Evolutionary conservation across 495 filamentous ascomycete species (phyloP).

Genomic region (Jackrogersella multiformis): DNA sequence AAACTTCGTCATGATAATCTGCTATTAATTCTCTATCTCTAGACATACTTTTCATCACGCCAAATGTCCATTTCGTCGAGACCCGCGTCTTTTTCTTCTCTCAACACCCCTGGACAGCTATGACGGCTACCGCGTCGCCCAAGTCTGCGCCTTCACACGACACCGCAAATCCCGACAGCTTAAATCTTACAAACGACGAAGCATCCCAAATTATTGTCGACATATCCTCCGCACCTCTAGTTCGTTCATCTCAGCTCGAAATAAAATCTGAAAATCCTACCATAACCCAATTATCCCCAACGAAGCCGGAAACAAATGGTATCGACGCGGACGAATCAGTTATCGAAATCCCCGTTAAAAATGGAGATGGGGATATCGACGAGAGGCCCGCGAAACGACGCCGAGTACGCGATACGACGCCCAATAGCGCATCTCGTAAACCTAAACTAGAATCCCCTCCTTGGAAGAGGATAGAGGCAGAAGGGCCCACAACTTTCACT

Average conservation of each 20-base stretch:
- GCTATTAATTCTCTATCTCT: slow-evolving; percentile 58
- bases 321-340: slow-evolving; percentile 17
- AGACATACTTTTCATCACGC: slow-evolving; percentile 70
- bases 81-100: slow-evolving; percentile 62
- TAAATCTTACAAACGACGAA: slow-evolving; percentile 29
- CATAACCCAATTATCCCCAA: slow-evolving; percentile 21
- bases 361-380: slow-evolving; percentile 49
- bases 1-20: slow-evolving; percentile 66
- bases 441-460: slow-evolving; percentile 78
- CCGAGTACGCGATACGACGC: slow-evolving; percentile 64
- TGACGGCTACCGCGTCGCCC: slow-evolving; percentile 62
- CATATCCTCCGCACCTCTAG: neutral
- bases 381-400: slow-evolving; percentile 77
- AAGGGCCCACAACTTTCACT: slow-evolving; percentile 86
- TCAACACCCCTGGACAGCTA: slow-evolving; percentile 55
- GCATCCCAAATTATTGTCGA: slow-evolving; percentile 2
- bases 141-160: slow-evolving; percentile 54
- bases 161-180: slow-evolving; percentile 42
- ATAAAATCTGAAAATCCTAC: slow-evolving; percentile 17
- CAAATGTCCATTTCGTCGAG: slow-evolving; percentile 72
- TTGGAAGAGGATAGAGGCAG: slow-evolving; percentile 88
- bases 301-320: slow-evolving; percentile 37
- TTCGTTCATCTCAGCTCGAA: slow-evolving; percentile 1
- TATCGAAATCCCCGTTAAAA: slow-evolving; percentile 22
- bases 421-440: slow-evolving; percentile 46